Evolutionary conservation across 352 stramenopile genomes (phyloP).

Genomic region (Phytopythium chamaehyphon): DNA sequence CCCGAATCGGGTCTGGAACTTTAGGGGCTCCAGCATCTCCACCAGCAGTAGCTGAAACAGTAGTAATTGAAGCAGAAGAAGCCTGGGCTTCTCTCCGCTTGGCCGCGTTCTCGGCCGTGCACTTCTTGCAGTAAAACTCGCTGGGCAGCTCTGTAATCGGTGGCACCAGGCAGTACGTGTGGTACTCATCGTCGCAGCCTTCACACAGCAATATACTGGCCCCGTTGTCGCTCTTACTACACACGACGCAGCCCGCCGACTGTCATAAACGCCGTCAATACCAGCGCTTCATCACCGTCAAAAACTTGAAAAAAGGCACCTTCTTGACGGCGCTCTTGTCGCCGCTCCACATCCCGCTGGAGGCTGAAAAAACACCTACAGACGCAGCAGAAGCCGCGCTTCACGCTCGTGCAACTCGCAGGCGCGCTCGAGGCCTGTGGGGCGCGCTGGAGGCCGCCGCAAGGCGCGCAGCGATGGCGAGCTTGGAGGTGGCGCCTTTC

Average conservation of each 20-base stretch:
- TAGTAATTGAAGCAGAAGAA: too few species aligned
- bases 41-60: conserved; percentile 1
- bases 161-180: conserved; percentile 79
- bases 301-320: conserved; percentile 3
- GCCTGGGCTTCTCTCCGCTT: conserved; percentile 28
- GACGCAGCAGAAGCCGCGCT: background rate
- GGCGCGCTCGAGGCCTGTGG: too few species aligned
- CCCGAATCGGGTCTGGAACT: conserved; percentile 40
- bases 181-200: conserved; percentile 84
- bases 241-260: conserved; percentile 61
- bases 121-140: conserved; percentile 83
- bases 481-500: too few species aligned
- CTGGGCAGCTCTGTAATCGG: conserved; percentile 70
- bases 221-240: conserved; percentile 64
- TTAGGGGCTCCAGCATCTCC: conserved; percentile 1
- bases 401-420: too few species aligned
- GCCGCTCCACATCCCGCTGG: conserved; percentile 6
- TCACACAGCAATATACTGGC: conserved; percentile 83
- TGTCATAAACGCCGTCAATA: too few species aligned
- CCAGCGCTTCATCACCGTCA: too few species aligned
- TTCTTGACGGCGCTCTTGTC: background rate
- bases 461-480: too few species aligned
- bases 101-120: conserved; percentile 38
- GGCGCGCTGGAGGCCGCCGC: too few species aligned
- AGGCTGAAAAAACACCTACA: background rate